Evolutionary conservation across 768 basidiomycete genomes (phyloP), one percentile per base, ranked within the genome.

Genomic region (Leccinum incarnatum): DNA sequence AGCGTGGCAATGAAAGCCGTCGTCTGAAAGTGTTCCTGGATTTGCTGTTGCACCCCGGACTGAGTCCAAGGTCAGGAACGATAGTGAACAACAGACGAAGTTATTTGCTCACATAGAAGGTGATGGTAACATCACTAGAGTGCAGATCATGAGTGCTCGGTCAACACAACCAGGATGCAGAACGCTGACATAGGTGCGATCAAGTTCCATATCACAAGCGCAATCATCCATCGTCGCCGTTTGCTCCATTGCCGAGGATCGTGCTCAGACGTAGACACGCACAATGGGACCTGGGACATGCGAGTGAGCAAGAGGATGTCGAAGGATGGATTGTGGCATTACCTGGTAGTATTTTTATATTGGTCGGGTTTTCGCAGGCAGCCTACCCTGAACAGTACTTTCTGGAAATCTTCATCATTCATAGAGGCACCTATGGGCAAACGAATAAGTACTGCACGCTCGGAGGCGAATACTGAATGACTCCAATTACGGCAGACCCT

Each of bases 141-240:
- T 34, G 21, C 9, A 37, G 14, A 51, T 30, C 8, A 34, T 69
- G 36, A 70, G 51, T 27, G 2, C 23, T 30, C 9, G 12, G 30
- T 42, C 49, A 40, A 53, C 5, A 61, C n/a, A 30, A 51, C 8
- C 6, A 11, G 56, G 19, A 62, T 59, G 54, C 15, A 25, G 25
- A 49, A 17, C 14, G 57, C 70, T 53, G n/a, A 70, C 70, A 72
- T 62, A 12, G 71, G 70, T 30, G 71, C 71, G 19, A 72, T 71
- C 15, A 60, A 56, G 34, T 70, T 65, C 69, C 67, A 72, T 47
- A 72, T 53, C 17, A 72, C 65, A 30, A 72, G 60, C n/a, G 57
- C 51, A 30, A 72, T 71, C 57, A 59, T 54, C 63, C 70, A 72
- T 30, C 70, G 65, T 12, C 64, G 62, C 65, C 51, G 62, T 50